A percentile compares a stretch with the other conserved stretches of the same genome.
Conservation (phyloP, 2,329 filamentous ascomycete genomes). For the Phaeosphaeria sp. region DNA sequence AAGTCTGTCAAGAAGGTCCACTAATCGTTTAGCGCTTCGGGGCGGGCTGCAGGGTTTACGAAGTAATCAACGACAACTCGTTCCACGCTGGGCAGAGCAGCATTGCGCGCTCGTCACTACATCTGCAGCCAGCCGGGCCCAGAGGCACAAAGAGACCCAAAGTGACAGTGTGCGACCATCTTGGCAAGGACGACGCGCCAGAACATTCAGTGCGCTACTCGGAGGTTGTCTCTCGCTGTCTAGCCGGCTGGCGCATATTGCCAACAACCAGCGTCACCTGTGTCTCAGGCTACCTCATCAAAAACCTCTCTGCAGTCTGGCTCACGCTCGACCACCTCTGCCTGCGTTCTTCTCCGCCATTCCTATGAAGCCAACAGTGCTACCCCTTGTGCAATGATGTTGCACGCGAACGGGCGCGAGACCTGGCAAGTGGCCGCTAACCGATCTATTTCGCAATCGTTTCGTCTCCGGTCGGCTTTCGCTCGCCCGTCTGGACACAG, state of each 20-base stretch:
- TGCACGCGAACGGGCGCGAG: slow-evolving; percentile 22
- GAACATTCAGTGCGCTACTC: background rate
- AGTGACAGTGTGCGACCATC: slow-evolving; percentile 1
- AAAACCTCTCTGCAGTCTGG: background rate
- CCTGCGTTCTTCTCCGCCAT: background rate
- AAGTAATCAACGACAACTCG: background rate
- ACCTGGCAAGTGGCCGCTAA: slow-evolving; percentile 12
- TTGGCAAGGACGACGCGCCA: background rate
- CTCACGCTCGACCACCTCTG: background rate
- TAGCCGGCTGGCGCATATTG: slow-evolving; percentile 11
- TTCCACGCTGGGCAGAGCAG: slow-evolving; percentile 1
- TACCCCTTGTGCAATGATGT: slow-evolving; percentile 19
- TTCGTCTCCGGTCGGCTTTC: slow-evolving; percentile 16
- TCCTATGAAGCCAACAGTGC: slow-evolving; percentile 4
- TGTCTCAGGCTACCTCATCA: slow-evolving; percentile 29
- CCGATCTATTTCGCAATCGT: slow-evolving; percentile 21
- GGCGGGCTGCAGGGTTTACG: background rate
- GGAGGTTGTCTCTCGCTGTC: background rate
- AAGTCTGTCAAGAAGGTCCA: slow-evolving; percentile 10
- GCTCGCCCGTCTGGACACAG: slow-evolving; percentile 18
- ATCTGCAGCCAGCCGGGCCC: slow-evolving; percentile 3
- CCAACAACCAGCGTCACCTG: slow-evolving; percentile 23
- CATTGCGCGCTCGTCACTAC: slow-evolving; percentile 19
- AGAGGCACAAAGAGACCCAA: background rate
- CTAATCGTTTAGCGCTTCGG: slow-evolving; percentile 21